Evolutionary conservation across 495 filamentous ascomycete genomes (phyloP).

Genomic region (Podospora anserina): DNA sequence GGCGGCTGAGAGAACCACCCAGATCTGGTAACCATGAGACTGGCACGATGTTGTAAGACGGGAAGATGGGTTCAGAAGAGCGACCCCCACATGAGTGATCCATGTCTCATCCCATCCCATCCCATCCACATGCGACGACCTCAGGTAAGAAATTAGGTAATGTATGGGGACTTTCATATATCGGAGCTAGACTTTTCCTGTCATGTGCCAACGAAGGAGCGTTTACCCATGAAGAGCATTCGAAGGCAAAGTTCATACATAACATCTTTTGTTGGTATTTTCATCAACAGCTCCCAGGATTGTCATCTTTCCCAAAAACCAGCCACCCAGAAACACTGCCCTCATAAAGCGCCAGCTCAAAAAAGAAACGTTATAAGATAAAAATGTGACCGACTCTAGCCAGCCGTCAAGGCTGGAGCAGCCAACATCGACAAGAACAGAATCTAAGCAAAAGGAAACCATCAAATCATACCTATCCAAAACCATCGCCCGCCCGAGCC

Average conservation of each 20-base stretch:
- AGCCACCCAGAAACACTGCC: background rate
- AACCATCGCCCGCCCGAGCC: background rate
- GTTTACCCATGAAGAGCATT: background rate
- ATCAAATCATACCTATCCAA: background rate
- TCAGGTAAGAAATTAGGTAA: background rate
- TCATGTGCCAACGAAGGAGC: background rate
- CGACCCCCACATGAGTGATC: background rate
- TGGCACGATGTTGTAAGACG: background rate
- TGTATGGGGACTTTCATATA: background rate
- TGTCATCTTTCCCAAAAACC: background rate
- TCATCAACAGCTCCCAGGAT: too few relatives aligned
- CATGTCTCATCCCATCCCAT: background rate
- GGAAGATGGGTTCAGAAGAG: background rate
- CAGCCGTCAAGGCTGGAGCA: background rate
- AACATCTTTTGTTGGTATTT: background rate
- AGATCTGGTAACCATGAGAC: background rate
- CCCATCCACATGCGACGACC: background rate
- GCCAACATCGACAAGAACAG: background rate
- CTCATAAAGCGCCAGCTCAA: background rate
- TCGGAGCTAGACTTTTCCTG: background rate
- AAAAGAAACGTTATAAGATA: background rate
- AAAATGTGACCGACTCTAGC: background rate
- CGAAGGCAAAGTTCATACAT: background rate
- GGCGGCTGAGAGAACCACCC: background rate
- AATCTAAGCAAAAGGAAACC: background rate